Base-by-base conservation (phyloP, 139 green algal species). In the Auxenochlorella pyrenoidosa region DNA sequence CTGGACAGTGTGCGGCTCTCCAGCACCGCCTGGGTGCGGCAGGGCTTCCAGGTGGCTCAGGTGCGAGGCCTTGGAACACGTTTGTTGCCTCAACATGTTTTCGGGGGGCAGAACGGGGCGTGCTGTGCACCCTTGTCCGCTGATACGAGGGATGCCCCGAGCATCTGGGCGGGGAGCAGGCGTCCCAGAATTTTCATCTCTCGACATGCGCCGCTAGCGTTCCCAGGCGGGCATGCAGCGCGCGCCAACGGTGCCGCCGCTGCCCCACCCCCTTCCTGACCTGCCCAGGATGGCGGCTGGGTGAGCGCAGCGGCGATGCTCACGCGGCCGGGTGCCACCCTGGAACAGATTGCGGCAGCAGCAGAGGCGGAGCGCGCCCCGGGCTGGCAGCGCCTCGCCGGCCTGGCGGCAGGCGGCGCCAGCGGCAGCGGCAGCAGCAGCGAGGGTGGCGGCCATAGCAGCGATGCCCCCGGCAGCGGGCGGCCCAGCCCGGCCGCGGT, bases 281-380 rank as follows among this genome's bases (percentile, higher is more conserved):
- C 54, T 63, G 54, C 54, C 5, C 77, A 90, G 38, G 89, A 90
- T 28, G 90, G 91, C 44, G 73, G 54, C 34, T 79, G 38, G n/a
- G 16, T 87, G n/a, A 85, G 71, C 15, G 91, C 87, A 22, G 87
- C 89, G 26, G 38, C 85, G 10, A 89, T 93, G 85, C 87, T 94
- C 28, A 82, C 85, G 21, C 79, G 90, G 38, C 81, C 87, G 1
- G 68, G 85, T 1, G 10, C 87, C 28, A 84, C 47, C 40, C 82
- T 93, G 18, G 59, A 30, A 3, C 41, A 87, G 51, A 68, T 92
- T 47, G 83, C 83, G 51, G 65, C 44, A 1, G 83, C 54, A 13
- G 87, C 75, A 2, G 28, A 63, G 10, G 72, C 87, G 4, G 83
- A 87, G 28, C 80, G 63, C 28, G 54, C 59, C 65, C 84, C 58